Evolutionary conservation across 108 stramenopile genomes (phyloP).

Genomic region (Fragilaria radians): DNA sequence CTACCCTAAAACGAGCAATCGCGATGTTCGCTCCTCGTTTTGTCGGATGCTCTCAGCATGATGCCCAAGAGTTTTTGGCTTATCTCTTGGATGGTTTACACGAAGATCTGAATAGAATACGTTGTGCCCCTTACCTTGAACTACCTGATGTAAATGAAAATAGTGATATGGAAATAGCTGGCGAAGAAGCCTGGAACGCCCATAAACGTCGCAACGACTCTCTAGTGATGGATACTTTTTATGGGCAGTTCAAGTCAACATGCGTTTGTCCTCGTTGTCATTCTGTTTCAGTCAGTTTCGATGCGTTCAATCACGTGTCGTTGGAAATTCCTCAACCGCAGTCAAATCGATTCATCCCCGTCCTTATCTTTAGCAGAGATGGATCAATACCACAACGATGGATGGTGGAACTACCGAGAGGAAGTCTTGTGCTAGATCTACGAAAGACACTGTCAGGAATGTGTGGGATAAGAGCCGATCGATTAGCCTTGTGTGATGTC

Average conservation of each 20-base stretch:
- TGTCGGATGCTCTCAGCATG: conserved; percentile 78
- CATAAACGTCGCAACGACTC: conserved; percentile 64
- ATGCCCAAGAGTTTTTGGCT: conserved; percentile 89
- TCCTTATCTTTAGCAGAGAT: background rate
- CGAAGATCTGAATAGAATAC: conserved; percentile 94
- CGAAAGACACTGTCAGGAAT: conserved; percentile 18
- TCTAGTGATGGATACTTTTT: conserved; percentile 71
- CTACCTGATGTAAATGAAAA: conserved; percentile 64
- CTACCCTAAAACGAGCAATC: conserved; percentile 63
- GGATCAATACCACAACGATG: conserved; percentile 19
- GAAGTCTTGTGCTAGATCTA: conserved; percentile 17
- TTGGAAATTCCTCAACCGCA: conserved; percentile 61
- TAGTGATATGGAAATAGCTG: conserved; percentile 55
- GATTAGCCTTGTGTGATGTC: conserved; percentile 40
- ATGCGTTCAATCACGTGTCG: conserved; percentile 80
- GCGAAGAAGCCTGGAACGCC: conserved; percentile 64
- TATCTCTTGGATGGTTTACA: conserved; percentile 91
- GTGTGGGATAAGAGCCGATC: conserved; percentile 16
- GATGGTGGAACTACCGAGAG: conserved; percentile 13
- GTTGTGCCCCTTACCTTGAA: conserved; percentile 86
- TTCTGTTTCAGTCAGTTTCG: conserved; percentile 84
- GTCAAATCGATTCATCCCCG: background rate
- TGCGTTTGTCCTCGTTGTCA: conserved; percentile 86
- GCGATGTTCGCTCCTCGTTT: conserved; percentile 67
- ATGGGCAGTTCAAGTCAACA: conserved; percentile 77